Base-by-base conservation (phyloP, 2,329 filamentous ascomycete genomes). In the Orbilia brochopaga region DNA sequence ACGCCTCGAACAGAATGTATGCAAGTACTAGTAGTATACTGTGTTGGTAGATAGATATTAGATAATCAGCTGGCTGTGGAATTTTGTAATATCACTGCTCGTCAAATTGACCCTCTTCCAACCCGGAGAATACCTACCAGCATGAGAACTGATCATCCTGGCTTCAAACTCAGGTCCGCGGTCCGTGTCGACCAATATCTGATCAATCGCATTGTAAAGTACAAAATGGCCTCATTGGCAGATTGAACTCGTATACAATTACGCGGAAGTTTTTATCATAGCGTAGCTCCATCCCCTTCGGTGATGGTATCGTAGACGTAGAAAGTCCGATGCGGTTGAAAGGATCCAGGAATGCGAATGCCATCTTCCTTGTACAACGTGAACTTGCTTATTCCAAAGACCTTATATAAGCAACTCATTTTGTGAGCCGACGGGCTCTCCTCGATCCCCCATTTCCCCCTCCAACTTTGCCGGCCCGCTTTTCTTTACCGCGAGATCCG, bases 401-500 rank as follows among this genome's bases (percentile, higher is more conserved):
- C 37, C 37, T 42, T 42, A 42, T 42, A 42, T 42, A 42, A 42
- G 37, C 37, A 42, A 42, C 37, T 15, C 37, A 42, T 17, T 42
- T 13, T 42, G 11, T 6, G n/a, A 17, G 11, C 37, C 2, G 4
- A 15, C n/a, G 5, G 13, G 37, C 13, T 13, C 37, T 37, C 13
- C 13, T 17, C 37, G 13, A 13, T 42, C 37, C 37, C 13, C 37
- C 37, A 42, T 42, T 13, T 17, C 13, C 13, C 37, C 13, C 11
- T 15, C 15, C 37, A 4, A 17, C 37, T 32, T 8, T 32, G 27
- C 8, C 3, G 4, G 3, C 8, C 27, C 27, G 8, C 27, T 8
- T 32, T 32, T 32, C 8, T 8, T 4, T 8, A 32, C 27, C 4
- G 3, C 8, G 27, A 32, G 27, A 32, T 32, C 3, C 4, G 27